A percentile compares a stretch with the other conserved stretches of the same genome.
Evolutionary conservation across 192 early-diverging fungal species (phyloP).

Genomic region (Thamnidium elegans): DNA sequence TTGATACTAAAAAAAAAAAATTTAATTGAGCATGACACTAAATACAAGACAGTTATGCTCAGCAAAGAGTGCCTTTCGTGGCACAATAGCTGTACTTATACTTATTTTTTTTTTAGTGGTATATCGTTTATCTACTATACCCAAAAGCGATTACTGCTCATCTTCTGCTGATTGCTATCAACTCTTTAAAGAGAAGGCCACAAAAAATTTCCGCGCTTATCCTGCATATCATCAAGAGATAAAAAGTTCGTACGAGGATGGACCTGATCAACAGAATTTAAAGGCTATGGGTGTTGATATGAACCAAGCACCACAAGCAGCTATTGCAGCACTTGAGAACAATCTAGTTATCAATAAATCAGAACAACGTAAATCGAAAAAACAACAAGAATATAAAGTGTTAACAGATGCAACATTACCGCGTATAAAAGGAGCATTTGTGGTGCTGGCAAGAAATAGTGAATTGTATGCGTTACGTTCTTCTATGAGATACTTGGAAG

Average conservation of each 20-base stretch:
- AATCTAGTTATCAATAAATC: no score
- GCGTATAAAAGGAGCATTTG: conserved; percentile 65
- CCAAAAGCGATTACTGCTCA: no score
- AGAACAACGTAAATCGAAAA: not conserved
- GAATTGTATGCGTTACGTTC: conserved; percentile 64
- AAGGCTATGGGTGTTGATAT: no score
- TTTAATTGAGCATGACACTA: not conserved
- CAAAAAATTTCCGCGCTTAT: not conserved
- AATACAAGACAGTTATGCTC: not conserved
- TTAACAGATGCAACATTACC: not conserved
- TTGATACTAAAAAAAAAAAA: not conserved
- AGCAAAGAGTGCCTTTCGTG: not conserved
- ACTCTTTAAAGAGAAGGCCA: conserved; percentile 8
- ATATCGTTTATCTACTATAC: no score
- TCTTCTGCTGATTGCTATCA: conserved; percentile 9
- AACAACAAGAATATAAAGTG: conserved; percentile 9
- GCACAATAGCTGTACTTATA: no score
- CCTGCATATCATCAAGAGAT: not conserved
- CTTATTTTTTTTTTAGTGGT: no score
- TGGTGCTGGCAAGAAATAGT: conserved; percentile 68
- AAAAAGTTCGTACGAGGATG: no score
- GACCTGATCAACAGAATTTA: no score
- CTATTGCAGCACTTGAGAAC: no score
- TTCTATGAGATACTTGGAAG: conserved; percentile 60
- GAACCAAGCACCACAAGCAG: no score